Evolutionary conservation across 164 flowering plant species (phyloP), one percentile per base, ranked within the genome.

Genomic region (Vitis cinerea): DNA sequence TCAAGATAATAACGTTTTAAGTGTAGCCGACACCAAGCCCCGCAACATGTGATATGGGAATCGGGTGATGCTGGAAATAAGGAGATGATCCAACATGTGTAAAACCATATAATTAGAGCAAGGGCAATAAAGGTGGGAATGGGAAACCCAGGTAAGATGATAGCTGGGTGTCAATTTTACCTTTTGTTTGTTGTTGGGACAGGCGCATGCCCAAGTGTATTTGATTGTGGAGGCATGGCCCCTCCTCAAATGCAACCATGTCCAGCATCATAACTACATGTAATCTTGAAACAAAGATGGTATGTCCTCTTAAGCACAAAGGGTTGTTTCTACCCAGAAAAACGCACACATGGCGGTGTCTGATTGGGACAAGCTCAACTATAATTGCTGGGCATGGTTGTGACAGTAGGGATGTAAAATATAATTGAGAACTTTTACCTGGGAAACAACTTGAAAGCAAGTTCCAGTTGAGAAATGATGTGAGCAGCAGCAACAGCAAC

Each of bases 121-220:
- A 61, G 15, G 31, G 10, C 14, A 48, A 50, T 12, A 23, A 64
- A n/a, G 67, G 17, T 16, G 16, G 12, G 9, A 15, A 15, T 9
- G 7, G 12, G 27, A 53, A 53, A n/a, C 5, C n/a, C 56, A 53
- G 9, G 56, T 13, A 53, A 53, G 56, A 53, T 53, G 14, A 53
- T 53, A 14, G 0, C 15, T 53, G 16, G 15, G n/a, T 53, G 15
- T 53, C 56, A 15, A 10, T 44, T n/a, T 44, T 37, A 17, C 52
- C 27, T 62, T 61, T 62, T 47, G 9, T 12, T 15, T n/a, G 65
- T 60, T 3, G 30, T 62, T 27, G 74, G 50, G 68, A 71, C 74
- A 71, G 19, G 51, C 50, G 74, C 74, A 64, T 64, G 74, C 64
- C 63, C 68, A 8, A 13, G 27, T 71, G 74, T 50, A 10, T 50